Evolutionary conservation across 805 yeast genomes (phyloP).

Genomic region (Sugiyamaella lignohabitans): DNA sequence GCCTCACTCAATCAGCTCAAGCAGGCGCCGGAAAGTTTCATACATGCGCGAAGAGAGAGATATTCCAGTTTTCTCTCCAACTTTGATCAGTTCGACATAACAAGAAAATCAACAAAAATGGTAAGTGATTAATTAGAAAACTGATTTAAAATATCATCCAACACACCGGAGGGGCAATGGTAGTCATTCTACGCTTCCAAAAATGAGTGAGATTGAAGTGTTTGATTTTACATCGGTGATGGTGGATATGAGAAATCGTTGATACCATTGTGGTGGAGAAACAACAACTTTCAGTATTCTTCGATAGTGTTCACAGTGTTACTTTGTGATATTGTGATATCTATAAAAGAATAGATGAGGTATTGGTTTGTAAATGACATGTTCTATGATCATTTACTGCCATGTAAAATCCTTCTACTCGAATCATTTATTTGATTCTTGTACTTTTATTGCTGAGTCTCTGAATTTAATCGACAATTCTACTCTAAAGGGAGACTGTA

Average conservation of each 20-base stretch:
- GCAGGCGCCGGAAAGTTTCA: too few species aligned
- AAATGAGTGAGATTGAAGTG: neutral
- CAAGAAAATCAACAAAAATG: slow-evolving; percentile 6
- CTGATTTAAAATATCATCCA: neutral
- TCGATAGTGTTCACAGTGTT: too few species aligned
- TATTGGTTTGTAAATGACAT: neutral
- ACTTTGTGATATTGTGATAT: too few species aligned
- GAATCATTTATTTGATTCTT: neutral
- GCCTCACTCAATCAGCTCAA: too few species aligned
- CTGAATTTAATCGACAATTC: slow-evolving; percentile 5
- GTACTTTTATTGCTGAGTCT: slow-evolving; percentile 18
- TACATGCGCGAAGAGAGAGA: too few species aligned
- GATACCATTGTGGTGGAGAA: too few species aligned
- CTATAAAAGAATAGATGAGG: too few species aligned
- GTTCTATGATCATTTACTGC: too few species aligned
- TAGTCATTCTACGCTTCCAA: slow-evolving; percentile 3
- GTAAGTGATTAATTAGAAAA: slow-evolving; percentile 4
- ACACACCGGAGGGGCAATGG: neutral
- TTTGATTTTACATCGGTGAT: neutral
- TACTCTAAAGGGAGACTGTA: slow-evolving; percentile 27
- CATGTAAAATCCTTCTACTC: neutral
- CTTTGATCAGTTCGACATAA: slow-evolving; percentile 9
- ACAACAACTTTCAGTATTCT: too few species aligned
- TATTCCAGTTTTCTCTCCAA: neutral
- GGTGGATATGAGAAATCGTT: too few species aligned